Conservation (phyloP, 768 basidiomycete species). For the Naganishia onofrii region DNA sequence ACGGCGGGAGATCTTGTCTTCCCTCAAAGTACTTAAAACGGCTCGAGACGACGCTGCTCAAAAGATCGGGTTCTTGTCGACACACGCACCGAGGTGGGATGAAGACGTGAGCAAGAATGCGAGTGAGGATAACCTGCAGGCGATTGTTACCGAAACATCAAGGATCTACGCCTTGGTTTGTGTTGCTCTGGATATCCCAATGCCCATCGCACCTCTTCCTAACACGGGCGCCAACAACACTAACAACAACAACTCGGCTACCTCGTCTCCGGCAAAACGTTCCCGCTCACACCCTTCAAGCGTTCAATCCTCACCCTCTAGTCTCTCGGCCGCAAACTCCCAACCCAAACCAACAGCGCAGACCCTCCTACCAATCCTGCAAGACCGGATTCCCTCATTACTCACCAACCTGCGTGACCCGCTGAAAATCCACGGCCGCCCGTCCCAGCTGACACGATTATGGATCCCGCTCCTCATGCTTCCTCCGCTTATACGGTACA, state of each 20-base stretch:
- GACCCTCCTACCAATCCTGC: slow-evolving; percentile 39
- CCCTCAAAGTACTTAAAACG: slow-evolving; percentile 36
- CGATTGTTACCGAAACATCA: slow-evolving; percentile 38
- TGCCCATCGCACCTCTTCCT: not conserved
- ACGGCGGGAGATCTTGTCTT: slow-evolving; percentile 45
- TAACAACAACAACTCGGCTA: slow-evolving; percentile 50
- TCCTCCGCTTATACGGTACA: slow-evolving; percentile 65
- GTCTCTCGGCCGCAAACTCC: slow-evolving; percentile 34
- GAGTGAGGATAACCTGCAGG: slow-evolving; percentile 32
- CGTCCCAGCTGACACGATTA: slow-evolving; percentile 64
- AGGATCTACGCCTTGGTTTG: slow-evolving; percentile 42
- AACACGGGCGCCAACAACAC: not conserved
- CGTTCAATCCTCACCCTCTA: slow-evolving; percentile 2
- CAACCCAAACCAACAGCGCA: slow-evolving; percentile 32
- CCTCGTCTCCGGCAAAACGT: slow-evolving; percentile 29
- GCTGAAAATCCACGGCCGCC: slow-evolving; percentile 61
- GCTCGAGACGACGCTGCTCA: slow-evolving; percentile 42
- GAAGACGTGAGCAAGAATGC: slow-evolving; percentile 27
- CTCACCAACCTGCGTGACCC: slow-evolving; percentile 47
- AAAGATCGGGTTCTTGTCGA: slow-evolving; percentile 44
- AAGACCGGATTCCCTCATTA: slow-evolving; percentile 43
- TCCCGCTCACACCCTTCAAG: slow-evolving; percentile 23
- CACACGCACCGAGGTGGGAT: slow-evolving; percentile 43
- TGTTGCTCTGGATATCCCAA: slow-evolving; percentile 38
- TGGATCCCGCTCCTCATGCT: slow-evolving; percentile 77